phyloP scores from a whole-genome alignment of 495 filamentous ascomycete genomes.

The Bacidia gigantensis region DNA sequence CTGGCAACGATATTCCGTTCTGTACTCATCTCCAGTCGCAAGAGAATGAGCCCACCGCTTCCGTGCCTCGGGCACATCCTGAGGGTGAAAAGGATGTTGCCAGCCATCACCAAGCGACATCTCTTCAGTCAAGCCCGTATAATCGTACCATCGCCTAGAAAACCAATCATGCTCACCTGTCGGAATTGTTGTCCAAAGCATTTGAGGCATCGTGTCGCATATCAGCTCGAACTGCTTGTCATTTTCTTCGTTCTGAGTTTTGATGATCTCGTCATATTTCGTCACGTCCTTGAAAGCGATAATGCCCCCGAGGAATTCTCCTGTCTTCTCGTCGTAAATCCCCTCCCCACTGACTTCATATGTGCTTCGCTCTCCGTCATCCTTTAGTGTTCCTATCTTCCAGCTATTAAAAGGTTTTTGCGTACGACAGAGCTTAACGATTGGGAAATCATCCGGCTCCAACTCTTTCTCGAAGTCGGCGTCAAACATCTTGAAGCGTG shows the following conservation, averaged over 20 bases:
- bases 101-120: slow-evolving; percentile 33
- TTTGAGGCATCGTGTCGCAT: slow-evolving; percentile 55
- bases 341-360: slow-evolving; percentile 48
- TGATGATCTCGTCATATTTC: slow-evolving; percentile 40
- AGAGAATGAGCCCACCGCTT: slow-evolving; percentile 44
- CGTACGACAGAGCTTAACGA: slow-evolving; percentile 41
- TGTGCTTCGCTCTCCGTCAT: slow-evolving; percentile 28
- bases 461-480: slow-evolving; percentile 48
- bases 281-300: slow-evolving; percentile 56
- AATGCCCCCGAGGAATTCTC: slow-evolving; percentile 54
- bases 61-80: slow-evolving; percentile 40
- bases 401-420: slow-evolving; percentile 37
- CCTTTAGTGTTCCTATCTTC: slow-evolving; percentile 46
- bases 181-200: slow-evolving; percentile 51
- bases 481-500: slow-evolving; percentile 41
- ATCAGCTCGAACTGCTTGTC: slow-evolving; percentile 54
- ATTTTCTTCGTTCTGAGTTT: slow-evolving; percentile 45
- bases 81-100: slow-evolving; percentile 32
- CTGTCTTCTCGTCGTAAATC: slow-evolving; percentile 42
- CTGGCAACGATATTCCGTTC: slow-evolving; percentile 51
- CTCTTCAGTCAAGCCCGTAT: slow-evolving; percentile 48
- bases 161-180: slow-evolving; percentile 49
- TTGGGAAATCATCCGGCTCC: slow-evolving; percentile 43
- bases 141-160: slow-evolving; percentile 54
- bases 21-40: slow-evolving; percentile 48